Base-by-base conservation (phyloP, 768 basidiomycete genomes). In the Tulasnella sp. region DNA sequence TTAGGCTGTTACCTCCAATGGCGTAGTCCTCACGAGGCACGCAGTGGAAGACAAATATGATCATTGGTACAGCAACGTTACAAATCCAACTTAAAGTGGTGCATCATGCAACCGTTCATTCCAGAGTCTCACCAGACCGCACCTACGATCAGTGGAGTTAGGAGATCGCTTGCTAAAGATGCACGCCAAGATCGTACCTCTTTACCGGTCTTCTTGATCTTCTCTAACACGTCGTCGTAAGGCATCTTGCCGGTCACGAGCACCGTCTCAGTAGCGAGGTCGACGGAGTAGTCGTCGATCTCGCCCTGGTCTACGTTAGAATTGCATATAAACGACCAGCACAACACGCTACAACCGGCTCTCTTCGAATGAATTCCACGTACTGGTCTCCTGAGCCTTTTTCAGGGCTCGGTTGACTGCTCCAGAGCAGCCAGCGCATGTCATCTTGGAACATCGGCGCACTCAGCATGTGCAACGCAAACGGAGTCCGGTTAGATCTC, bases 141-240 rank as follows among this genome's bases (percentile, higher is more conserved):
- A 69, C 68, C 68, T 69, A 36, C 15, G 3, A 31, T 34, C 36
- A 36, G 36, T n/a, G 22, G 68, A 31, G 68, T 69, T 22, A 69
- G 39, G 36, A n/a, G 42, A 37, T 34, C 68, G 19, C 34, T 69
- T 25, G 12, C 68, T 40, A 17, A 7, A 31, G 68, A 36, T 45
- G 1, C 19, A 45, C 12, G 12, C 17, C 52, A 74, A 42, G 15
- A 11, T 78, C 85, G 31, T 72, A 93, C 94, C 90, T 93, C 88
- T 84, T 96, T 96, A 79, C 95, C 95, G 12, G 94, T 97, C 88
- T 95, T 96, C 87, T 89, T 88, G 81, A 97, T 93, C 85, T 86
- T 92, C 72, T 84, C 89, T 15, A 88, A 83, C 67, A 94, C 85
- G 2, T 85, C 85, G 0, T 93, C 92, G 81, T 91, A 93, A 22